A percentile compares a stretch with the other conserved stretches of the same genome.
These are phyloP conservation scores for Sugiyamaella qingdaonensis DNA, from an alignment of 805 yeast genomes.

Conservation along the genomic window DNA sequence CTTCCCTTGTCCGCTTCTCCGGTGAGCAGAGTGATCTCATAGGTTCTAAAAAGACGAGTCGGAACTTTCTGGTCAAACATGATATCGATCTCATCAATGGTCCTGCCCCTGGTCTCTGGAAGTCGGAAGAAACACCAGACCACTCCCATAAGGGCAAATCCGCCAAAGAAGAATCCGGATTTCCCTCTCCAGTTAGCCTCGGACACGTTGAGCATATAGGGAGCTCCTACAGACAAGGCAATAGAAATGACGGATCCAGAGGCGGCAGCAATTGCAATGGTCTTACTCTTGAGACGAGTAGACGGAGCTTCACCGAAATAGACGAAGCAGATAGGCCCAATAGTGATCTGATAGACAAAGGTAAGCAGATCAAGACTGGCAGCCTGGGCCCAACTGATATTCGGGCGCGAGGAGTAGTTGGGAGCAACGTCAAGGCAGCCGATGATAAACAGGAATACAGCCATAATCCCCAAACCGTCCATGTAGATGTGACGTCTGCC, in stretches of 20 bases:
- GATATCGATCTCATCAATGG: constrained; percentile 54
- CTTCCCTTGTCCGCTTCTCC: not conserved
- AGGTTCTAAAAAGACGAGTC: constrained; percentile 4
- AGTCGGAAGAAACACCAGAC: constrained; percentile 46
- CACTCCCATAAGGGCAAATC: constrained; percentile 28
- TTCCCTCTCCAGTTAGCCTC: constrained; percentile 45
- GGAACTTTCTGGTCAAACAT: constrained; percentile 35
- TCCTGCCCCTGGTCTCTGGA: constrained; percentile 56
- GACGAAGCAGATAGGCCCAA: constrained; percentile 42
- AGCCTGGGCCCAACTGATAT: constrained; percentile 31
- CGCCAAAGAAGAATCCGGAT: constrained; percentile 45
- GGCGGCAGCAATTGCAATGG: constrained; percentile 37
- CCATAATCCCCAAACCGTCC: constrained; percentile 36
- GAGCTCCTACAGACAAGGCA: constrained; percentile 24
- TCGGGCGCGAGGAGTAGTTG: constrained; percentile 18
- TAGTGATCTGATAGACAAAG: constrained; percentile 40
- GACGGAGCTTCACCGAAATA: constrained; percentile 41
- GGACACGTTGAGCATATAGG: constrained; percentile 47
- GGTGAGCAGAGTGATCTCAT: not conserved
- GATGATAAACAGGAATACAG: constrained; percentile 38
- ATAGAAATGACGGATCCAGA: constrained; percentile 19
- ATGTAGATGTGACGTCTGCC: constrained; percentile 21
- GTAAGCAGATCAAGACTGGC: constrained; percentile 43
- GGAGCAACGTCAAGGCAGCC: constrained; percentile 31
- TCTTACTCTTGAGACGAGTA: constrained; percentile 34